Percentiles rank a stretch among this genome's conserved stretches.
phyloP scores from a whole-genome alignment of 441 rosid species.

The Pelargonium citronellum region DNA sequence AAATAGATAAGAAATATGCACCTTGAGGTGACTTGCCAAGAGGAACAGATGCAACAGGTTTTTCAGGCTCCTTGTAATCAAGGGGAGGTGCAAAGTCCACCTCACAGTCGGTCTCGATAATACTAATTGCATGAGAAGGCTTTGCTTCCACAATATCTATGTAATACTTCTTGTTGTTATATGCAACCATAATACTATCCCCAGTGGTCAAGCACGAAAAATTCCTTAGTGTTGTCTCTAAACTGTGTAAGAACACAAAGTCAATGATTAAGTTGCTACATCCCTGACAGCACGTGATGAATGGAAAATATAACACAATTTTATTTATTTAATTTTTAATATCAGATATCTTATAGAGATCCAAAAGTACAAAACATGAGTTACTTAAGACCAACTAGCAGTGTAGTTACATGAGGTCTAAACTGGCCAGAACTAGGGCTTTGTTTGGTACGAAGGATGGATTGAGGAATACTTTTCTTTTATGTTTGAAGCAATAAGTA shows the following conservation, averaged over 20 bases:
- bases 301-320: conserved; percentile 2
- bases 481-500: too few relatives aligned
- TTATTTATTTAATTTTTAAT: background rate
- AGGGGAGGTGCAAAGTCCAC: conserved; percentile 69
- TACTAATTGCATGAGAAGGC: conserved; percentile 54
- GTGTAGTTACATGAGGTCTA: too few relatives aligned
- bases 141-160: conserved; percentile 55
- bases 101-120: conserved; percentile 64
- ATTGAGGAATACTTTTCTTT: too few relatives aligned
- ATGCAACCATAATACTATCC: conserved; percentile 60
- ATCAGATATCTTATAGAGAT: too few relatives aligned
- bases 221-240: conserved; percentile 60
- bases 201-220: conserved; percentile 66
- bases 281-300: background rate
- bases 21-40: conserved; percentile 34
- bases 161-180: conserved; percentile 53
- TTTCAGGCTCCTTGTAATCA: conserved; percentile 57
- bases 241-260: conserved; percentile 31
- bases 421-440: too few relatives aligned
- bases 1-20: conserved; percentile 21
- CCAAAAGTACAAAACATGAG: too few relatives aligned
- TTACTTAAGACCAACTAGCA: too few relatives aligned
- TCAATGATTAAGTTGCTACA: background rate
- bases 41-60: conserved; percentile 26
- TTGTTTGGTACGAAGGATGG: too few relatives aligned